Evolutionary conservation across 2,329 filamentous ascomycete genomes (phyloP).

Genomic region (Trichoderma pleuroti): DNA sequence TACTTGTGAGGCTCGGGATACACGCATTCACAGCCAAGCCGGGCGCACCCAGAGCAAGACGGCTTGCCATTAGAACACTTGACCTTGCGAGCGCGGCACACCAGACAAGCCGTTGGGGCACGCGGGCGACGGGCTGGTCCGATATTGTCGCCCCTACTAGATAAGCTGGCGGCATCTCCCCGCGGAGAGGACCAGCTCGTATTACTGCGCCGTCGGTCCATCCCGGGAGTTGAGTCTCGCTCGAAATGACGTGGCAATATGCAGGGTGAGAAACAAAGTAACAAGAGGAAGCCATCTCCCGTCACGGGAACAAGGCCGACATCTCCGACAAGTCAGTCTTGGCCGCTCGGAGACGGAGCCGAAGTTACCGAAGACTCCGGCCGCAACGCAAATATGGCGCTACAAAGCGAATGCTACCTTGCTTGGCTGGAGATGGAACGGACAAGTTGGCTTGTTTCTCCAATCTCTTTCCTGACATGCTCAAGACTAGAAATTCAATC

Average conservation of each 20-base stretch:
- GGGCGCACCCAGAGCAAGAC: neutral
- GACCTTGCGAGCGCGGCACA: neutral
- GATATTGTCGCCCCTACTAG: neutral
- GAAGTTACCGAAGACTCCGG: neutral
- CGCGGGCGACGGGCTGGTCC: neutral
- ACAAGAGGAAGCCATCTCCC: neutral
- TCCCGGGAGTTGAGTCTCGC: neutral
- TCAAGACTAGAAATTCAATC: neutral
- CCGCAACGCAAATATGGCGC: neutral
- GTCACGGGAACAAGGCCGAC: neutral
- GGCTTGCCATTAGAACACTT: neutral
- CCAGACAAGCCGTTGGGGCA: neutral
- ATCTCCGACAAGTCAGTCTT: neutral
- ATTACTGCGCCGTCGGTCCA: neutral
- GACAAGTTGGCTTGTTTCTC: neutral
- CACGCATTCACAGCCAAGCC: neutral
- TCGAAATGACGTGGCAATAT: neutral
- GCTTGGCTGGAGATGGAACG: neutral
- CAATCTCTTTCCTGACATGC: neutral
- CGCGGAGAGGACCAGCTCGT: neutral
- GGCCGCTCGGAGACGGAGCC: neutral
- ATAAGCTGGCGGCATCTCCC: neutral
- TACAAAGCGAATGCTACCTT: neutral
- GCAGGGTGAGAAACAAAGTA: neutral
- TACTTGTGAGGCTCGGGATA: neutral